Evolutionary conservation across 2,329 filamentous ascomycete genomes (phyloP), one percentile per base, ranked within the genome.

Genomic region (Metarhizium humberi): DNA sequence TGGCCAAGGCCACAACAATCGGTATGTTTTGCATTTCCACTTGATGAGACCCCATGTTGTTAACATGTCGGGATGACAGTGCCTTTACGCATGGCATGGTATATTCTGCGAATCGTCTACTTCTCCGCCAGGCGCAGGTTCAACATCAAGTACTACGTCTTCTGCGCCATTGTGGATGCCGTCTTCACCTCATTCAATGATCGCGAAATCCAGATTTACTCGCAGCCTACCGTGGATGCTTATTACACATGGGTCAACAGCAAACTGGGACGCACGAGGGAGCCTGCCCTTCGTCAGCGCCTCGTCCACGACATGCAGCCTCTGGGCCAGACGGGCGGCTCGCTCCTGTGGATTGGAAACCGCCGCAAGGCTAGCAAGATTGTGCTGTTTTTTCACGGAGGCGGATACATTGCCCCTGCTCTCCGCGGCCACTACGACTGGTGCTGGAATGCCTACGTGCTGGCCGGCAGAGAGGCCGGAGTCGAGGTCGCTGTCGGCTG

Each of bases 401-500:
- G 66, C 45, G 66, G 63, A 7, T 67, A 60, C 54, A 36, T 63
- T 7, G 50, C 58, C 10, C 63, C 66, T 4, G 49, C 59, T 11
- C 43, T 52, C 3, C 40, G 49, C 7, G 66, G 62, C 6, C 66
- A 69, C 50, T 55, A 65, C 29, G 58, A 64, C n/a, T 63, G 58
- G 58, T 61, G 62, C 52, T 66, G 64, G 64, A 62, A 65, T 18
- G 45, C 62, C 18, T 67, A 61, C 52, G 52, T 68, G 25, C 49
- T 58, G 52, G 48, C 57, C 2, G 59, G 62, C 10, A 25, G 53
- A 25, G 59, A 62, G 50, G 52, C 55, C 13, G 62, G 59, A 29
- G 55, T 57, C 11, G 64, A 67, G 56, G 60, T 64, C 3, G 63
- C 66, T 10, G 68, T 73, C 3, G 68, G 64, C 1, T 54, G 71